These are phyloP conservation scores for Fusarium chuoi DNA, from an alignment of 2,329 filamentous ascomycete species.

Conservation along the genomic window DNA sequence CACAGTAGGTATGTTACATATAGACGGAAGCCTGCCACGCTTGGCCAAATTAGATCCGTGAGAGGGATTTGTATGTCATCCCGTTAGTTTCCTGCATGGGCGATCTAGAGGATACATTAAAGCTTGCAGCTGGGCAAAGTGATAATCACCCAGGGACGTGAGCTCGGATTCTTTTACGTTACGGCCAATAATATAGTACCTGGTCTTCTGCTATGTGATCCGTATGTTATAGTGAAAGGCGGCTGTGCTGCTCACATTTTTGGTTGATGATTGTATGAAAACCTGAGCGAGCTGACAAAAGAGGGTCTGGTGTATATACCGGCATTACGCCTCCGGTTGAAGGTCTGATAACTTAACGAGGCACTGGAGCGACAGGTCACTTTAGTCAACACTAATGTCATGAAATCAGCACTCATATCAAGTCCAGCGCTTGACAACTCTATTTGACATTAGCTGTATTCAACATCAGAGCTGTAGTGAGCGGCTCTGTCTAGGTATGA, in stretches of 20 bases:
- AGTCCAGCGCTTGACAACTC: not conserved
- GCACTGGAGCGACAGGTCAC: not conserved
- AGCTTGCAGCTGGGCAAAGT: constrained; percentile 1
- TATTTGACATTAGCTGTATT: not conserved
- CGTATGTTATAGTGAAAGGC: not conserved
- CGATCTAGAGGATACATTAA: not conserved
- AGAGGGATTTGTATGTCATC: constrained; percentile 7
- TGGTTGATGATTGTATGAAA: not conserved
- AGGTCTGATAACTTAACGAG: not conserved
- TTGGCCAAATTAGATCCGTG: not conserved
- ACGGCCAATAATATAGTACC: not conserved
- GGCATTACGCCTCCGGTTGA: not conserved
- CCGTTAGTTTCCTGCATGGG: not conserved
- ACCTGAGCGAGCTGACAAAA: not conserved
- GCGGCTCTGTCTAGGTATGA: not conserved
- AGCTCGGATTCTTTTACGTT: not conserved
- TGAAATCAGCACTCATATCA: not conserved
- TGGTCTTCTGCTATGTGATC: not conserved
- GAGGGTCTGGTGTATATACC: not conserved
- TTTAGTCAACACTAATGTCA: not conserved
- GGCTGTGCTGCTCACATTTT: not conserved
- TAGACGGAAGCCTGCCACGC: not conserved
- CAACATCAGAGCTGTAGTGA: not conserved
- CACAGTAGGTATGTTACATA: not conserved
- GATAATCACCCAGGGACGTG: not conserved